Evolutionary conservation across 1,284 basidiomycete species (phyloP).

Genomic region (Cystobasidium pallidum): DNA sequence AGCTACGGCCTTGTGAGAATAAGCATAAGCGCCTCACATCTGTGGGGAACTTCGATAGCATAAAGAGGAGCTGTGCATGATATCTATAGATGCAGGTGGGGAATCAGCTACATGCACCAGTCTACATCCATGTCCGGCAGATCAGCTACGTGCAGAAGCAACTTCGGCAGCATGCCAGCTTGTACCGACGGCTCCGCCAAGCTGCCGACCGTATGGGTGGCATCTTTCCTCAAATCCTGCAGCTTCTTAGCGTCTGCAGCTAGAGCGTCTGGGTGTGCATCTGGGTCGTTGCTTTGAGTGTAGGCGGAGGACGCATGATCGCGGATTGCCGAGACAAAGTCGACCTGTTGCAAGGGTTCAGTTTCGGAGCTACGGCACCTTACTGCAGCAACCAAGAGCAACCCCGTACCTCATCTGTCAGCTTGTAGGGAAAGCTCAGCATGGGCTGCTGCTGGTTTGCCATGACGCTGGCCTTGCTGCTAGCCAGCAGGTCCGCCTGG

Average conservation of each 20-base stretch:
- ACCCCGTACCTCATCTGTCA: conserved; percentile 27
- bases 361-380: neutral
- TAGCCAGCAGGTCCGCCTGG: neutral
- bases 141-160: conserved; percentile 32
- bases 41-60: conserved; percentile 79
- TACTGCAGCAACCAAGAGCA: neutral
- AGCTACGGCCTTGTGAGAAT: neutral
- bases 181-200: neutral
- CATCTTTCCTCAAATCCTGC: conserved; percentile 36
- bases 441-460: conserved; percentile 24
- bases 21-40: conserved; percentile 62
- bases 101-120: neutral
- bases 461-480: conserved; percentile 25
- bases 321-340: conserved; percentile 36
- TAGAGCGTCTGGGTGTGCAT: conserved; percentile 43
- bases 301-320: conserved; percentile 25
- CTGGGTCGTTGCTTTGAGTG: conserved; percentile 36
- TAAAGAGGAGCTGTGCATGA: conserved; percentile 65
- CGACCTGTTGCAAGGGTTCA: conserved; percentile 16
- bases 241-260: conserved; percentile 37
- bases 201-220: conserved; percentile 1
- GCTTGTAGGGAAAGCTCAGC: conserved; percentile 29
- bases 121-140: neutral
- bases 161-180: conserved; percentile 11
- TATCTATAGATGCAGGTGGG: conserved; percentile 26